phyloP scores from a whole-genome alignment of 2,329 filamentous ascomycete genomes.

The Chlorencoelia australis region DNA sequence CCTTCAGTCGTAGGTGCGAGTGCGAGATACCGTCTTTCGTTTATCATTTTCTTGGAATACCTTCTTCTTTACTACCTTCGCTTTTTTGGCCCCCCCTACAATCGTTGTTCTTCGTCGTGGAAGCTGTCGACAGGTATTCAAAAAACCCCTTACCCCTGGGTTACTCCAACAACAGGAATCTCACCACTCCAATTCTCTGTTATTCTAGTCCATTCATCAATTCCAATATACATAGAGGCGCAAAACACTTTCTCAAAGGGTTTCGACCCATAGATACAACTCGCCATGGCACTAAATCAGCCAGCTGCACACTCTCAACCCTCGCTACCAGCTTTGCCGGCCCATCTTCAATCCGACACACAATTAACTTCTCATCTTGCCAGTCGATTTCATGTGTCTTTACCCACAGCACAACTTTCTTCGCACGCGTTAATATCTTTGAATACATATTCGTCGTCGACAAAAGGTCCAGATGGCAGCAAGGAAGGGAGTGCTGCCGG shows the following conservation, averaged over 20 bases:
- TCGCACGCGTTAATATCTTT: slow-evolving; percentile 85
- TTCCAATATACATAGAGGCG: slow-evolving; percentile 3
- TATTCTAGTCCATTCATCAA: background rate
- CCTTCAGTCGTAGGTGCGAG: too few species aligned
- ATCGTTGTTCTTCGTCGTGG: too few species aligned
- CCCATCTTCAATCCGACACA: slow-evolving; percentile 69
- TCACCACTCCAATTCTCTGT: too few species aligned
- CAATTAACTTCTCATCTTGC: slow-evolving; percentile 75
- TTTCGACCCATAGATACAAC: slow-evolving; percentile 18
- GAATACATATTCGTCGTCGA: slow-evolving; percentile 88
- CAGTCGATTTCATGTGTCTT: slow-evolving; percentile 81
- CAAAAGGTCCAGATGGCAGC: slow-evolving; percentile 79
- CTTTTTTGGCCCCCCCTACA: too few species aligned
- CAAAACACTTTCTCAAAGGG: slow-evolving; percentile 9
- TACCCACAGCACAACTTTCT: slow-evolving; percentile 80
- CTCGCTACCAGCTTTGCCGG: slow-evolving; percentile 78
- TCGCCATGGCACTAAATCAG: slow-evolving; percentile 47
- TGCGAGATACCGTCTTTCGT: too few species aligned
- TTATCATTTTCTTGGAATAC: too few species aligned
- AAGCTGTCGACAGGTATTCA: too few species aligned
- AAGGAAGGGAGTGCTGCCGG: slow-evolving; percentile 89
- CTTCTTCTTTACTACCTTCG: too few species aligned
- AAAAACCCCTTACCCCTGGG: too few species aligned
- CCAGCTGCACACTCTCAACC: slow-evolving; percentile 64
- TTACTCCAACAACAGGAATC: too few species aligned